Conservation (phyloP, 495 filamentous ascomycete genomes). For the Penicillium lagena region DNA sequence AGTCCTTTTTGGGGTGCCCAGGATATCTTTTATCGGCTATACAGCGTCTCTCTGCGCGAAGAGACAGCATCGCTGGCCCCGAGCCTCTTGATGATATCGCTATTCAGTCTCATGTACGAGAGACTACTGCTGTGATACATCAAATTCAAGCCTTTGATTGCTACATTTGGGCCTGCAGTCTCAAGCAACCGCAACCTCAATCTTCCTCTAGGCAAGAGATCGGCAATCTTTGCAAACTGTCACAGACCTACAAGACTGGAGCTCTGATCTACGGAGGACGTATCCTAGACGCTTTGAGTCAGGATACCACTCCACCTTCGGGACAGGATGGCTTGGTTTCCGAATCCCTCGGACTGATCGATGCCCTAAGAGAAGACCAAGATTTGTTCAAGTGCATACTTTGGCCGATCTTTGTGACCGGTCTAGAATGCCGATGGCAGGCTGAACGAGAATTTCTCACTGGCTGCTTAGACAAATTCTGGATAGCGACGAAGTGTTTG, state of each 20-base stretch:
- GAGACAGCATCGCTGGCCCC: slow-evolving; percentile 22
- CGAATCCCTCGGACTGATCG: slow-evolving; percentile 38
- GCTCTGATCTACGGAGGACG: slow-evolving; percentile 28
- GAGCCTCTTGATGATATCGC: background rate
- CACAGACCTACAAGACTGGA: slow-evolving; percentile 25
- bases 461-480: slow-evolving; percentile 26
- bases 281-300: slow-evolving; percentile 20
- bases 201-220: slow-evolving; percentile 15
- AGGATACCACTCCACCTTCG: slow-evolving; percentile 5
- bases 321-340: slow-evolving; percentile 26
- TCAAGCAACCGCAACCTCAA: slow-evolving; percentile 21
- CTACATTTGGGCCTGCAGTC: slow-evolving; percentile 20
- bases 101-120: slow-evolving; percentile 3
- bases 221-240: slow-evolving; percentile 14
- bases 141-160: slow-evolving; percentile 26
- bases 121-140: slow-evolving; percentile 13
- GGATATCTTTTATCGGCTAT: slow-evolving; percentile 29
- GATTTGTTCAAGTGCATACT: slow-evolving; percentile 48
- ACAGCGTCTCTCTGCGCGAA: slow-evolving; percentile 22
- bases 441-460: slow-evolving; percentile 23
- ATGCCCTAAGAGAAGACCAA: slow-evolving; percentile 35
- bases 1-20: slow-evolving; percentile 37
- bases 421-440: slow-evolving; percentile 34
- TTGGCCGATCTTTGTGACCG: slow-evolving; percentile 54
- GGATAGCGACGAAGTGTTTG: slow-evolving; percentile 29